Evolutionary conservation across 164 flowering plant species (phyloP).

Genomic region (Brasenia schreberi): DNA sequence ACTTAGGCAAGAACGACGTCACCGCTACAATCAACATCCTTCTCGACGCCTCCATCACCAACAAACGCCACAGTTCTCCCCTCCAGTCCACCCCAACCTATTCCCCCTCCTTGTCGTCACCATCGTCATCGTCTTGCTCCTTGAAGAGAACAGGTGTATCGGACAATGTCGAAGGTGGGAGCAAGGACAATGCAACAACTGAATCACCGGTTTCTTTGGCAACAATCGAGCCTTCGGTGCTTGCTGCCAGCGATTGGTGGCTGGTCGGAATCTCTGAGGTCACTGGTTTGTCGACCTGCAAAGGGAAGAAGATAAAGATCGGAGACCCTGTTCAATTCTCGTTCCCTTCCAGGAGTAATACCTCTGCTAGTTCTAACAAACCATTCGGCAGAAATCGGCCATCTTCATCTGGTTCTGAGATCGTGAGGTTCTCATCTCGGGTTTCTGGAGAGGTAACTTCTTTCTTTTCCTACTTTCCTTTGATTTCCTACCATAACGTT

Average conservation of each 20-base stretch:
- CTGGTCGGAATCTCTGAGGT: conserved; percentile 55
- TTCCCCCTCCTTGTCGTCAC: background rate
- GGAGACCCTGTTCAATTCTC: conserved; percentile 59
- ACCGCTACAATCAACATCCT: conserved; percentile 93
- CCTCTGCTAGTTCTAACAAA: conserved; percentile 32
- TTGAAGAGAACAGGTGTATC: background rate
- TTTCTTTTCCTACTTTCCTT: background rate
- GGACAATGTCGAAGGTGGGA: background rate
- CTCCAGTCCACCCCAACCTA: background rate
- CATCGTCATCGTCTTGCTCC: background rate
- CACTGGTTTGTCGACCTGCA: conserved; percentile 75
- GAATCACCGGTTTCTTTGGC: background rate
- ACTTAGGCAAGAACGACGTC: conserved; percentile 72
- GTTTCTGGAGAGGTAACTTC: conserved; percentile 59
- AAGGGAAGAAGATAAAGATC: conserved; percentile 57
- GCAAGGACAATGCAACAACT: background rate
- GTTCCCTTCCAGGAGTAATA: conserved; percentile 31
- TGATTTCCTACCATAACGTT: background rate
- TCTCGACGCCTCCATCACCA: conserved; percentile 45
- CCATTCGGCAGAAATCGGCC: conserved; percentile 42
- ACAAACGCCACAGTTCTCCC: conserved; percentile 5
- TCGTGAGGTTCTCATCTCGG: conserved; percentile 75
- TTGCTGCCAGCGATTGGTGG: conserved; percentile 59
- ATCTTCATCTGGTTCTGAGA: conserved; percentile 55
- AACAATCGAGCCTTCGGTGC: conserved; percentile 2